Base-by-base conservation (phyloP, 2,329 filamentous ascomycete genomes). In the Teratosphaeria epicoccoides region DNA sequence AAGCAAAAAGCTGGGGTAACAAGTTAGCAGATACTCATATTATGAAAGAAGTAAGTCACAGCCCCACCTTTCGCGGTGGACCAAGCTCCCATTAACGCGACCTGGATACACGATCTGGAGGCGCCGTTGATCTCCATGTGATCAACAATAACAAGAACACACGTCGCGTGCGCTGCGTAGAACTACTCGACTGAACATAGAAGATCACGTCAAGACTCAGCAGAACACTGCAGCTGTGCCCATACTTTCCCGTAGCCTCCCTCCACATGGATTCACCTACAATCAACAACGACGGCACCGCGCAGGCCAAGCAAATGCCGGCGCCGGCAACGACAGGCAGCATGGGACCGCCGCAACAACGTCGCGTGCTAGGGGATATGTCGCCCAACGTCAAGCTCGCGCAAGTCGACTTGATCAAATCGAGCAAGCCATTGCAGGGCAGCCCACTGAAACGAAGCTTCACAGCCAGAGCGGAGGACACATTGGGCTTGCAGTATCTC, bases 401-500 rank as follows among this genome's bases (percentile, higher is more conserved):
- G 28, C 23, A 46, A 14, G 33, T 51, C 6, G 52, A 49, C 5
- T 14, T 56, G 12, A 40, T 51, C 24, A 53, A 55, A 17, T 11
- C 23, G n/a, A 58, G 52, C 49, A 62, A 61, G 46, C 50, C 58
- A 33, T 52, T 61, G 49, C 50, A 50, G 6, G 56, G 61, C 47
- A 65, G 61, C 47, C 63, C 64, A 22, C 56, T 68, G n/a, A 68
- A 68, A 52, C 59, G 66, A 14, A 63, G 55, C 46, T 63, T 63
- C 49, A 63, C 57, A 4, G 59, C 65, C 7, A 52, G 59, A 23
- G 57, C 63, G 33, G 61, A 67, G 29, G 58, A 59, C n/a, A 59
- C 52, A 9, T 55, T 60, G 25, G 66, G 66, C 33, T 61, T 68
- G 54, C 64, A 50, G 25, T 68, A 68, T 52, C 54, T 68, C 29